A percentile compares a stretch with the other conserved stretches of the same genome.
These are phyloP conservation scores for Sclerotinia sclerotiorum DNA, from an alignment of 2,329 filamentous ascomycete genomes.

Conservation along the genomic window DNA sequence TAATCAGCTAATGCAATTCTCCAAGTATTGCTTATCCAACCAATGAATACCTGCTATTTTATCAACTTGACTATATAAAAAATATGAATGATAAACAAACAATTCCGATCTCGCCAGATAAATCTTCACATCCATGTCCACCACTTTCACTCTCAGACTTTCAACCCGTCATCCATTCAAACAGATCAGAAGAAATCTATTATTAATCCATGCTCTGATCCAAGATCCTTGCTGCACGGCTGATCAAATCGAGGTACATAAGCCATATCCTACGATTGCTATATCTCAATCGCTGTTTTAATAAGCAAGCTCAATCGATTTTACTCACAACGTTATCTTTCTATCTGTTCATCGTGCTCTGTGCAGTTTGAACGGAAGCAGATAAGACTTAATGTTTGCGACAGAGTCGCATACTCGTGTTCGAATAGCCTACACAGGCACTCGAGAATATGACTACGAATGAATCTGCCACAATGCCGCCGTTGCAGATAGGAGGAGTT, in stretches of 20 bases:
- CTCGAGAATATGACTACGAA: not conserved
- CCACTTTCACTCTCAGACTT: not conserved
- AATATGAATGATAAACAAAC: not conserved
- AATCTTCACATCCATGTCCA: not conserved
- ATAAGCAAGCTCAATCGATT: not conserved
- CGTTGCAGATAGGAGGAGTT: conserved; percentile 7
- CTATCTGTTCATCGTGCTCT: not conserved
- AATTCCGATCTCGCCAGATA: not conserved
- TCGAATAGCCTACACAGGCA: not conserved
- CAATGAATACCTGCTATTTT: not conserved
- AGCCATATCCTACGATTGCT: not conserved
- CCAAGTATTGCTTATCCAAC: not conserved
- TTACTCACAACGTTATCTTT: too few relatives aligned
- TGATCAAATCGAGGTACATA: not conserved
- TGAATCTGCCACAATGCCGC: not conserved
- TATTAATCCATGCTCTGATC: not conserved
- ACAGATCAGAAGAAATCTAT: not conserved
- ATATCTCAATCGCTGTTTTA: not conserved
- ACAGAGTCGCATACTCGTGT: not conserved
- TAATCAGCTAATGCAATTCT: too few relatives aligned
- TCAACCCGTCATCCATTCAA: conserved; percentile 8
- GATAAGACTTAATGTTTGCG: not conserved
- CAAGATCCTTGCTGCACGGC: conserved; percentile 6
- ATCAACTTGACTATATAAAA: too few relatives aligned
- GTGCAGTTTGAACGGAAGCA: not conserved